Base-by-base conservation (phyloP, 139 green algal species). In the Zygnema circumcarinatum region DNA sequence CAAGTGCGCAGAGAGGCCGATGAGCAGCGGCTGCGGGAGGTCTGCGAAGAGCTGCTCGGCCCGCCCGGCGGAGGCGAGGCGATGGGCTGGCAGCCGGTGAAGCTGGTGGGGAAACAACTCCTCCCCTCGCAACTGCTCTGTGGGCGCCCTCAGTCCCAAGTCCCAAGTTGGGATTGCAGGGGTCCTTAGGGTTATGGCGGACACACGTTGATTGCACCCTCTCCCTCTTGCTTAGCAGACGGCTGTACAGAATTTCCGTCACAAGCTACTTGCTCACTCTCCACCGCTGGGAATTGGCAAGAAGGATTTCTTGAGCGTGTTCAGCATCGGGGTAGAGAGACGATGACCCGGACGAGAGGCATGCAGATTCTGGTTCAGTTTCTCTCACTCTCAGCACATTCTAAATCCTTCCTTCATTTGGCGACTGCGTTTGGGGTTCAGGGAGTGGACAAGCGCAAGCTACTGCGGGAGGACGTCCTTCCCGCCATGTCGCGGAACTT, bases 31-130 rank as follows among this genome's bases (percentile, higher is more conserved):
- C 83, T 88, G 39, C 39, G 83, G 74, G 83, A 88, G 29, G 33
- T 88, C 21, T 88, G 83, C n/a, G 29, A 88, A 88, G 74, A 87
- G n/a, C n/a, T 88, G 1, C 32, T 88, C 11, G 83, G 83, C 47
- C 56, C 32, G 11, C 76, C n/a, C 76, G 69, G 16, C 76, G 11
- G 16, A 39, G 7, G 36, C 7, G 76, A 3, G 76, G 54, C 16
- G 69, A 78, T 42, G 7, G 33, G 36, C 53, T 73, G 47, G 76
- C 38, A 84, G 16, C 40, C 76, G 36, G 35, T 84, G 39, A 52
- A 79, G 53, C 76, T 84, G 76, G 76, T 84, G 74, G 74, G 76
- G 11, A 7, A 38, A n/a, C n/a, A n/a, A 79, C 72, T 83, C 21
- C 32, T 32, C 36, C 36, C 3, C 38, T 3, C 38, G 33, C 7